Evolutionary conservation across 2,329 filamentous ascomycete genomes (phyloP).

Genomic region (Hypocrella siamensis): DNA sequence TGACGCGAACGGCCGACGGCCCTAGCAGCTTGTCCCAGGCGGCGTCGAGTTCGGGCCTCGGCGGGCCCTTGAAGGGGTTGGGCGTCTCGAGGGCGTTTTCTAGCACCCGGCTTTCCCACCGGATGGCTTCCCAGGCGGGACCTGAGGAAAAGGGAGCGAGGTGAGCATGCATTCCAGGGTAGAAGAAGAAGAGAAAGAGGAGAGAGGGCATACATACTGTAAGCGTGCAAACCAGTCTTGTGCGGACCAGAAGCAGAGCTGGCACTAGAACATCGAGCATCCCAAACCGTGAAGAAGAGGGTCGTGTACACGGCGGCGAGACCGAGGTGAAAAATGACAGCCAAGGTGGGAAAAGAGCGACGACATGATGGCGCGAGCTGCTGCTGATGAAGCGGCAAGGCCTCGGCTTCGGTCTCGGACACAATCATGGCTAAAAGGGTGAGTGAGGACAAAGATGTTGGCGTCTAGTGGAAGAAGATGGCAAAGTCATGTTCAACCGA

Average conservation of each 20-base stretch:
- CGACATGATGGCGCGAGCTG: too few relatives aligned
- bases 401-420: too few relatives aligned
- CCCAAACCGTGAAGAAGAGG: conserved; percentile 2
- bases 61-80: conserved; percentile 2
- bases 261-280: neutral
- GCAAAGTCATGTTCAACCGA: too few relatives aligned
- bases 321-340: conserved; percentile 1
- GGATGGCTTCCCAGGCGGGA: conserved; percentile 3
- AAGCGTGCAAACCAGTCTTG: conserved; percentile 1
- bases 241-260: neutral
- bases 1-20: conserved; percentile 2
- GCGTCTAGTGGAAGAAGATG: too few relatives aligned
- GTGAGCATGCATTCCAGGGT: too few relatives aligned
- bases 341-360: too few relatives aligned
- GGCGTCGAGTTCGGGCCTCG: conserved; percentile 3
- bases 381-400: too few relatives aligned
- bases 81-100: conserved; percentile 1
- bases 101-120: conserved; percentile 2
- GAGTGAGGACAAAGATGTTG: too few relatives aligned
- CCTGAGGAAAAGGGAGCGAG: too few relatives aligned
- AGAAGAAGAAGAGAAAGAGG: too few relatives aligned
- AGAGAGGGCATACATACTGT: too few relatives aligned
- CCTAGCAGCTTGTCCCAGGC: conserved; percentile 4
- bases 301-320: conserved; percentile 2
- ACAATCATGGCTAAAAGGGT: too few relatives aligned